Evolutionary conservation across 805 yeast species (phyloP).

Genomic region (Monosporozyma unispora): DNA sequence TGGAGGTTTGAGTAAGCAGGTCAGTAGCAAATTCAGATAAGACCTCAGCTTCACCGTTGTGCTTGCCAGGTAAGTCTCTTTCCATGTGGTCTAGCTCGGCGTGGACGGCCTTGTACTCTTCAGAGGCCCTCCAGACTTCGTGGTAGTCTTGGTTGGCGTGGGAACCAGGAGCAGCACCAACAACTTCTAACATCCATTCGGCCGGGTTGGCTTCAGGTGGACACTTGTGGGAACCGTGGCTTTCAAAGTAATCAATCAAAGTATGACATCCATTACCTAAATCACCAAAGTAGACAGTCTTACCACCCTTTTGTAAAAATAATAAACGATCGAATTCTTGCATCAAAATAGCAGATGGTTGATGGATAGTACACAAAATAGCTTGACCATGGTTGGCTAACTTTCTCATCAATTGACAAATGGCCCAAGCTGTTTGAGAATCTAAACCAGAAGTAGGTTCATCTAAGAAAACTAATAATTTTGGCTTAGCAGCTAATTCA

Average conservation of each 20-base stretch:
- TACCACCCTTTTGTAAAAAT: conserved; percentile 62
- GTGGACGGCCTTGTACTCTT: conserved; percentile 49
- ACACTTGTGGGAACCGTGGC: conserved; percentile 56
- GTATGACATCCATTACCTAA: conserved; percentile 47
- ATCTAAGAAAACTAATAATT: conserved; percentile 50
- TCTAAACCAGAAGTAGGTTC: conserved; percentile 66
- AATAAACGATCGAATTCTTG: conserved; percentile 71
- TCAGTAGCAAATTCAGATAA: conserved; percentile 39
- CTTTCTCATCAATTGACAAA: conserved; percentile 52
- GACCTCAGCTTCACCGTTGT: conserved; percentile 31
- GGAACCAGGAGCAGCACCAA: conserved; percentile 78
- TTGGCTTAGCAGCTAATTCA: conserved; percentile 58
- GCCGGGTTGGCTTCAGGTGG: conserved; percentile 72
- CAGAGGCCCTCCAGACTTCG: conserved; percentile 69
- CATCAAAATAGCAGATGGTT: conserved; percentile 73
- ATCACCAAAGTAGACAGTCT: conserved; percentile 70
- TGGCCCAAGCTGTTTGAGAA: conserved; percentile 61
- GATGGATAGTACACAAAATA: conserved; percentile 70
- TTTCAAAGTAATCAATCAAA: conserved; percentile 58
- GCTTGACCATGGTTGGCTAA: conserved; percentile 55
- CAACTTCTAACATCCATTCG: conserved; percentile 89
- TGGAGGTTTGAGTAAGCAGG: conserved; percentile 35
- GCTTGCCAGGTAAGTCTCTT: conserved; percentile 39
- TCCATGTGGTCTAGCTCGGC: conserved; percentile 60
- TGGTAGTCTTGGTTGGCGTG: conserved; percentile 64